These are phyloP conservation scores for Gloeostereum incarnatum DNA, from an alignment of 768 basidiomycete species.

Conservation along the genomic window DNA sequence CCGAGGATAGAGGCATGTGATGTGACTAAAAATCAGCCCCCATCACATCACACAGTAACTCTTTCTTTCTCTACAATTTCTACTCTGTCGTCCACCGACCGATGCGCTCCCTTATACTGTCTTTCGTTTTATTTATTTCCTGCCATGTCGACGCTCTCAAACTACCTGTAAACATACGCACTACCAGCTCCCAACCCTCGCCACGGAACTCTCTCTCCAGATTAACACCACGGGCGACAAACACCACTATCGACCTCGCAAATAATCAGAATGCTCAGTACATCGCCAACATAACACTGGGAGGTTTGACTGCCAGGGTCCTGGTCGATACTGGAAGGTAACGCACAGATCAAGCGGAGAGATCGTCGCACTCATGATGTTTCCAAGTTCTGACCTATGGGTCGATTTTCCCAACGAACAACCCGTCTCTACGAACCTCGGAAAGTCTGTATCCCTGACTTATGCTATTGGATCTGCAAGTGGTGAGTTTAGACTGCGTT, in stretches of 20 bases:
- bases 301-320: constrained; percentile 46
- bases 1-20: no score
- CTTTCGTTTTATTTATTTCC: no score
- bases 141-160: no score
- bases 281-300: constrained; percentile 61
- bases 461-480: constrained; percentile 64
- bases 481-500: constrained; percentile 44
- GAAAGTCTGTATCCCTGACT: constrained; percentile 41
- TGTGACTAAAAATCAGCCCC: no score
- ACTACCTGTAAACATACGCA: no score
- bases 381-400: constrained; percentile 66
- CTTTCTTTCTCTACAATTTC: no score
- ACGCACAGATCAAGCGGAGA: neutral
- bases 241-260: constrained; percentile 32
- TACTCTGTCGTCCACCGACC: no score
- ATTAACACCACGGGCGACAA: no score
- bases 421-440: constrained; percentile 43
- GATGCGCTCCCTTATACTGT: no score
- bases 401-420: constrained; percentile 41
- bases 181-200: no score
- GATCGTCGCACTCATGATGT: neutral
- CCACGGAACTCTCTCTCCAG: no score
- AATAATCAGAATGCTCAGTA: constrained; percentile 72
- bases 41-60: no score
- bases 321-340: constrained; percentile 76